Base-by-base conservation (phyloP, 2,329 filamentous ascomycete genomes). In the Tolypocladium paradoxum region DNA sequence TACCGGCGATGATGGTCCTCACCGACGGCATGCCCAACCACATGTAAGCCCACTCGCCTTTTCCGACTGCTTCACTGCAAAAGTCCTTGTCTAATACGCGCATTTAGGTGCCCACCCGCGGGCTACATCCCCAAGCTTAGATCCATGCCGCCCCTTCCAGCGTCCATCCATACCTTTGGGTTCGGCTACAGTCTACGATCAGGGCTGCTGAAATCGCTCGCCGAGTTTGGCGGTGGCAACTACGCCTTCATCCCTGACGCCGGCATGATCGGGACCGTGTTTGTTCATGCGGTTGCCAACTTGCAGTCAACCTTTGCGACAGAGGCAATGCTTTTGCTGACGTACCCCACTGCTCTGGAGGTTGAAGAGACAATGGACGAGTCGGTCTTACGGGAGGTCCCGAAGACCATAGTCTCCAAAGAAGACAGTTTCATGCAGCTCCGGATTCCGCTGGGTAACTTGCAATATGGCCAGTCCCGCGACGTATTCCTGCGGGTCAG, bases 211-310 rank as follows among this genome's bases (percentile, higher is more conserved):
- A 81, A 82, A 64, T 79, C 79, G 2, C 79, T 85, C 48, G 75
- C 81, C 1, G 80, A 84, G 59, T 66, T 77, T 48, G 75, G 77
- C 0, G 69, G 73, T 3, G 82, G 82, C 1, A 80, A 75, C 61
- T 85, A 81, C 54, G 69, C 78, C 9, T 84, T 83, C 57, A 84
- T 84, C 20, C 77, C 80, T 0, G 81, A 84, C 52, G 74, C 78
- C 0, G 77, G 79, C 54, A 83, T 84, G 79, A 78, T 84, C 55
- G 77, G 77, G 3, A 84, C 81, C 3, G 78, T 82, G 4, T 83
- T 84, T 55, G 72, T 83, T 3, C 79, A 84, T 58, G 78, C 82
- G 2, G 73, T 83, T 2, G 81, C 81, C 20, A 82, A 84, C 57
- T 62, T 84, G 2, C 81, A 82, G 58, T 73, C 76, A 2, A 84